Conservation (phyloP, 176 grass and related monocot genomes). For the Cenchrus purpureus region DNA sequence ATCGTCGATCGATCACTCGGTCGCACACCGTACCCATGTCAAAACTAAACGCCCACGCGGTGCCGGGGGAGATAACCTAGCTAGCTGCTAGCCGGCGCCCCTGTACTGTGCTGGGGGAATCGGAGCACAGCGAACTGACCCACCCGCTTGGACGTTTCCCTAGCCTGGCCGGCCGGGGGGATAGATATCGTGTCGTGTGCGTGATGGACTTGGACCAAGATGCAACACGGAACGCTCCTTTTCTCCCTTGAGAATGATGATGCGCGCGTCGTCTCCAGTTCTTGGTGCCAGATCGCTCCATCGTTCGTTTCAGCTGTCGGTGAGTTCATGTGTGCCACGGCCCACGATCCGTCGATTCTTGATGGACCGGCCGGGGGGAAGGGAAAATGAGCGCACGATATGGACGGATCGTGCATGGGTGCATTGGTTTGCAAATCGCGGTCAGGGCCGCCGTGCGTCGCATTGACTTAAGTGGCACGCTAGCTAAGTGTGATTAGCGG, state of each 20-base stretch:
- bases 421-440: slow-evolving; percentile 30
- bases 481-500: slow-evolving; percentile 19
- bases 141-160: slow-evolving; percentile 2
- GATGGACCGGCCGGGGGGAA: not conserved
- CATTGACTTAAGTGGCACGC: slow-evolving; percentile 27
- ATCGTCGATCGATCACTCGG: no score
- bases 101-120: slow-evolving; percentile 6
- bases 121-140: slow-evolving; percentile 12
- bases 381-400: no score
- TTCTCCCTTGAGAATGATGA: not conserved
- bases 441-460: not conserved
- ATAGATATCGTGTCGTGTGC: not conserved
- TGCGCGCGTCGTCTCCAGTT: not conserved
- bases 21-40: no score
- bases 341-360: slow-evolving; percentile 17
- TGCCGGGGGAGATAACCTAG: not conserved
- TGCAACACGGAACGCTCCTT: not conserved
- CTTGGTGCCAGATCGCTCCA: not conserved
- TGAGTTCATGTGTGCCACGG: not conserved
- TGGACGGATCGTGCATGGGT: not conserved
- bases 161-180: not conserved
- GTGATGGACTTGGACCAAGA: not conserved
- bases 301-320: not conserved
- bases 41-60: no score
- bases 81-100: not conserved